A percentile compares a stretch with the other conserved stretches of the same genome.
Evolutionary conservation across 306 rosid genomes (phyloP).

Genomic region (Boehmeria nivea): DNA sequence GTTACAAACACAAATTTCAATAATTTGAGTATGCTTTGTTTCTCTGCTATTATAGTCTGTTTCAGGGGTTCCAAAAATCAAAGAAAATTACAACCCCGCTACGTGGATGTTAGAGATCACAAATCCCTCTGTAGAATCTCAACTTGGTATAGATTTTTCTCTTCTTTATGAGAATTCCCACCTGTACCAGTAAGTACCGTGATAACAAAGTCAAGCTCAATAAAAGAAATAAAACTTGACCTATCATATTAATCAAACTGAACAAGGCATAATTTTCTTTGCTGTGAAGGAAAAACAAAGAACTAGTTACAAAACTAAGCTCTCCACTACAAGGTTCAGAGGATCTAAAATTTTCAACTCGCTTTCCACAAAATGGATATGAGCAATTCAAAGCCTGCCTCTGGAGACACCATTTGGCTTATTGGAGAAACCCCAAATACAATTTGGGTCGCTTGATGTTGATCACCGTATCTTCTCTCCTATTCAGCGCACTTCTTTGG

Average conservation of each 20-base stretch:
- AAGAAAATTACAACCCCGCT: constrained; percentile 35
- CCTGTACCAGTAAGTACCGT: constrained; percentile 10
- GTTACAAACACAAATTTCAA: too few relatives aligned
- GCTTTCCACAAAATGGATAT: constrained; percentile 29
- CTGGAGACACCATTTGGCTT: constrained; percentile 28
- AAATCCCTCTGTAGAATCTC: constrained; percentile 15
- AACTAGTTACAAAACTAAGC: constrained; percentile 16
- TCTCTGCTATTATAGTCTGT: constrained; percentile 7
- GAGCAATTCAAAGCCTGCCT: constrained; percentile 32
- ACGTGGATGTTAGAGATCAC: constrained; percentile 38
- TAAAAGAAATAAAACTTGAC: neutral
- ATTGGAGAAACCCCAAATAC: constrained; percentile 31
- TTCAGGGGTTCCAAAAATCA: constrained; percentile 28
- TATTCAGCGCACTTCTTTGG: constrained; percentile 32
- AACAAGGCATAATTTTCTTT: neutral
- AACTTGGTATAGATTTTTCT: constrained; percentile 20
- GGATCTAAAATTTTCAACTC: constrained; percentile 14
- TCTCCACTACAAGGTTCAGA: constrained; percentile 10
- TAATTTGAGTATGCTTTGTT: neutral
- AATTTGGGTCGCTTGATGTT: constrained; percentile 21
- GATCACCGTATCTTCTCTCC: constrained; percentile 5
- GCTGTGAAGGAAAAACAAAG: constrained; percentile 14
- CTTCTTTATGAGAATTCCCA: constrained; percentile 21
- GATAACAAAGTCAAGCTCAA: neutral
- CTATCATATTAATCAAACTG: neutral